Evolutionary conservation across 1,284 basidiomycete species (phyloP), one percentile per base, ranked within the genome.

Genomic region (Wolfiporia cocos): DNA sequence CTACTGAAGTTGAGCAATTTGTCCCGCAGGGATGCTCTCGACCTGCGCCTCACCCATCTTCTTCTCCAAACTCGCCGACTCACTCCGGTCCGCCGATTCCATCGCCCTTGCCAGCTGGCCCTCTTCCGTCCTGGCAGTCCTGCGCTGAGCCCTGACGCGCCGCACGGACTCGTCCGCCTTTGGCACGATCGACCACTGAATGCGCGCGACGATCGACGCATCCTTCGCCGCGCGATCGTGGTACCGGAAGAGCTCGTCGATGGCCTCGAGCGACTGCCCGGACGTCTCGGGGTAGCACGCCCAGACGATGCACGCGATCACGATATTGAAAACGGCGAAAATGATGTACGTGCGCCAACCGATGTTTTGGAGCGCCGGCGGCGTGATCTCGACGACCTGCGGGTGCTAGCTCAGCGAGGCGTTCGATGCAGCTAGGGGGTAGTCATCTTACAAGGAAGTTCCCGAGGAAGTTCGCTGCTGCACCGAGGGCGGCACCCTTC

Each of bases 301-400:
- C 46, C 65, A 69, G n/a, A 71, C 64, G 23, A 72, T 54, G 3
- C 66, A 66, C 5, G 70, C 66, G 63, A 66, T 71, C 36, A 64
- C 58, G 23, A 68, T 65, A 51, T 71, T 74, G 50, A 70, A 67
- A 21, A 67, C 55, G 4, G 68, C 68, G 48, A 72, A 74, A 26
- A 73, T 69, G 49, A 73, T 64, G 56, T 71, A 73, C 3, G 71
- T 69, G 20, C 63, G 56, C 66, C 69, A 73, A 32, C 52, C 52
- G 40, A 75, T 74, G 53, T 73, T 73, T n/a, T 64, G 61, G 41
- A 75, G 69, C 1, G 71, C 72, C 4, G 66, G 64, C 5, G 69
- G 71, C 4, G 66, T 71, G 56, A 74, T 70, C 48, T 70, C 62
- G 15, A 74, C 71, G 23, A 75, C 67, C 7, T 47, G 68, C 62